A percentile compares a stretch with the other conserved stretches of the same genome.
phyloP scores from a whole-genome alignment of 164 flowering plant genomes.

The Nymphaea thermarum region DNA sequence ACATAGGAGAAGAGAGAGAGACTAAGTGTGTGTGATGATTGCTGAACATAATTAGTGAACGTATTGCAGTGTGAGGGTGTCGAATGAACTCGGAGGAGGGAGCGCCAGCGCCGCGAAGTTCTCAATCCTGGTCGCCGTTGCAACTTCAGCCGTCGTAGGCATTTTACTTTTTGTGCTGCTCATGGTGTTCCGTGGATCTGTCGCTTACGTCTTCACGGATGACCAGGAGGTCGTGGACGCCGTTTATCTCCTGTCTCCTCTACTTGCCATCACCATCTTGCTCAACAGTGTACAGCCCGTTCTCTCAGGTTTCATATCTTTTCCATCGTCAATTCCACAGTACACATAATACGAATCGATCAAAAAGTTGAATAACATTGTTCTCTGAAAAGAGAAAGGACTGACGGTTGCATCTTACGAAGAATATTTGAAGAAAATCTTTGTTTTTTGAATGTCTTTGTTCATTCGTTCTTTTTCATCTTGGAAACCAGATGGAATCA shows the following conservation, averaged over 20 bases:
- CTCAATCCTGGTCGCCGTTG: constrained; percentile 10
- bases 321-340: no score
- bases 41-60: no score
- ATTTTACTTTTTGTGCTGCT: constrained; percentile 15
- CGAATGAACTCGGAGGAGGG: constrained; percentile 39
- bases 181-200: constrained; percentile 9
- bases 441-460: no score
- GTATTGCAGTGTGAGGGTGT: constrained; percentile 24
- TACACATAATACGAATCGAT: no score
- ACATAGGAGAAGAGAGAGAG: no score
- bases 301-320: constrained; percentile 17
- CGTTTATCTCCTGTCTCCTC: constrained; percentile 20
- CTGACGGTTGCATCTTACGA: no score
- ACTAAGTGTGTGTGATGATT: no score
- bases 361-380: no score
- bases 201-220: constrained; percentile 19
- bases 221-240: constrained; percentile 17
- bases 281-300: constrained; percentile 32
- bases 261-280: constrained; percentile 23
- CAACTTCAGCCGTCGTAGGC: constrained; percentile 21
- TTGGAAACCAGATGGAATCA: no score
- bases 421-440: no score
- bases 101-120: constrained; percentile 25
- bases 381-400: no score
- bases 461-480: no score